These are phyloP conservation scores for Lyophyllum decastes DNA, from an alignment of 768 basidiomycete genomes.

Conservation along the genomic window DNA sequence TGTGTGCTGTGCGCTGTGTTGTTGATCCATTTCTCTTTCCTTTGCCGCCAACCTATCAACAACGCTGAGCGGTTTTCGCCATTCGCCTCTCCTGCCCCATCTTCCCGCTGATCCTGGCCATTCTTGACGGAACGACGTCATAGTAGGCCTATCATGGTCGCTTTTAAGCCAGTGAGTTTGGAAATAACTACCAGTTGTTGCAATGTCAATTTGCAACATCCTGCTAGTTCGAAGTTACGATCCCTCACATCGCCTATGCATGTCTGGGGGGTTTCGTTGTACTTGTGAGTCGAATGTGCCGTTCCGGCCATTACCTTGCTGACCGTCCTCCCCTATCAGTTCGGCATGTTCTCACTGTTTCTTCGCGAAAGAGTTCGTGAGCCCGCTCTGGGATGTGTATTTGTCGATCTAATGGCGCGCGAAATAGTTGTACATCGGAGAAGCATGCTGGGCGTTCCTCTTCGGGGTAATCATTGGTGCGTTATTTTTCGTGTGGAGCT, in stretches of 20 bases:
- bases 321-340: slow-evolving; percentile 44
- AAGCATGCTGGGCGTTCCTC: slow-evolving; percentile 94
- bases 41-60: slow-evolving; percentile 10
- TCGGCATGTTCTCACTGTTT: slow-evolving; percentile 93
- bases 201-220: neutral
- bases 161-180: slow-evolving; percentile 47
- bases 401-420: slow-evolving; percentile 5
- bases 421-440: slow-evolving; percentile 83
- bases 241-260: slow-evolving; percentile 77
- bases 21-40: slow-evolving; percentile 1
- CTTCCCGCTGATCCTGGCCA: slow-evolving; percentile 6
- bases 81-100: slow-evolving; percentile 6
- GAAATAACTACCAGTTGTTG: neutral
- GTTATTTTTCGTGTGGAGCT: slow-evolving; percentile 19
- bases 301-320: neutral
- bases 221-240: slow-evolving; percentile 59
- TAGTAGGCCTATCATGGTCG: slow-evolving; percentile 28
- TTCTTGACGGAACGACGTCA: slow-evolving; percentile 22
- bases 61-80: slow-evolving; percentile 22
- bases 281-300: slow-evolving; percentile 46
- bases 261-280: slow-evolving; percentile 83
- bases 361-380: slow-evolving; percentile 78
- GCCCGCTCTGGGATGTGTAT: neutral
- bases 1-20: neutral
- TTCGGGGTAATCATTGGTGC: slow-evolving; percentile 89